Evolutionary conservation across 2,329 filamentous ascomycete genomes (phyloP).

Genomic region (Hymenotorrendiella dingleyae): DNA sequence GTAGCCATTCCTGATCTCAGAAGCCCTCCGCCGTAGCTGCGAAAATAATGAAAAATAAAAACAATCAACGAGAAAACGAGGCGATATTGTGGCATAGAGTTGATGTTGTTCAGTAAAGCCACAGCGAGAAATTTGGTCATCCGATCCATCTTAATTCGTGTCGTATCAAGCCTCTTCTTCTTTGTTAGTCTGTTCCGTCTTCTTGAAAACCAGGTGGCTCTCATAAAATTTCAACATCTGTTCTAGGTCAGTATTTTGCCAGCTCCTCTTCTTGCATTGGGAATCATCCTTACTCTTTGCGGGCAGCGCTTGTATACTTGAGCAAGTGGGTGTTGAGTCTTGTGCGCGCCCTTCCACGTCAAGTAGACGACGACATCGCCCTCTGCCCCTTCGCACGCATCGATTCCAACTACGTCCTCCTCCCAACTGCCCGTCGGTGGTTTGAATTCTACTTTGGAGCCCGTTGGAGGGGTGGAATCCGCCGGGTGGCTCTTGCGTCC

Average conservation of each 20-base stretch:
- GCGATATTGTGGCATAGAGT: too few species aligned
- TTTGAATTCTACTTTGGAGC: slow-evolving; percentile 45
- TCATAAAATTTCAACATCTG: slow-evolving; percentile 35
- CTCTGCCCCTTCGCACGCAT: slow-evolving; percentile 63
- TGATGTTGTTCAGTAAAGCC: too few species aligned
- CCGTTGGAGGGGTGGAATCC: slow-evolving; percentile 43
- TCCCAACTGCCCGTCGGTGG: slow-evolving; percentile 74
- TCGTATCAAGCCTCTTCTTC: not conserved
- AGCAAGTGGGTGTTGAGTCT: slow-evolving; percentile 65
- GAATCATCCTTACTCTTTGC: slow-evolving; percentile 53
- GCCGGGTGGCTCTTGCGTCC: slow-evolving; percentile 36
- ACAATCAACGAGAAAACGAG: too few species aligned
- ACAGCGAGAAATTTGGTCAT: too few species aligned
- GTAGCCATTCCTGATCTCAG: too few species aligned
- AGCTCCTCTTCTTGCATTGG: not conserved
- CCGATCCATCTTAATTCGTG: too few species aligned
- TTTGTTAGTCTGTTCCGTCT: not conserved
- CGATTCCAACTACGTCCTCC: slow-evolving; percentile 62
- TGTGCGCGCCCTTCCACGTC: slow-evolving; percentile 67
- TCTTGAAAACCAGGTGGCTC: slow-evolving; percentile 35
- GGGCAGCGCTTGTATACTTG: slow-evolving; percentile 71
- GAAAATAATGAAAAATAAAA: too few species aligned
- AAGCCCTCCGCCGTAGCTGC: too few species aligned
- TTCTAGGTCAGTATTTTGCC: not conserved
- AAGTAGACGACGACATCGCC: slow-evolving; percentile 61